Base-by-base conservation (phyloP, 1,284 basidiomycete genomes). In the Neonothopanus nambi region DNA sequence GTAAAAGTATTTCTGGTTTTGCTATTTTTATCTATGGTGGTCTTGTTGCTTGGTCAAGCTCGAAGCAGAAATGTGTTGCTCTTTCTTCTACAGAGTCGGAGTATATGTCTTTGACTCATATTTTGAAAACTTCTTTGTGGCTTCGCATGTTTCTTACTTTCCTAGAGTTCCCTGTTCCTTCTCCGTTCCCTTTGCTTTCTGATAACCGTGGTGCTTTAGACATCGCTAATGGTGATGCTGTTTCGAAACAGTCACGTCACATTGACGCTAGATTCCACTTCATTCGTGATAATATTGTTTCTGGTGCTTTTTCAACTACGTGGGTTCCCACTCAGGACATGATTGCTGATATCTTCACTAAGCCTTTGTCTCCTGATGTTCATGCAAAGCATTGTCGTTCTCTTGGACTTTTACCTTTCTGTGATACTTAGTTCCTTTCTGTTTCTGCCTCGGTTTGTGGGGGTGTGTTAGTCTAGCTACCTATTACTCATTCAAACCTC, bases 1-100 rank as follows among this genome's bases (percentile, higher is more conserved):
- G 51, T 11, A n/a, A 40, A 1, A 58, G 56, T 48, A 47, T 61
- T 18, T 63, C 59, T 11, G 61, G 59, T 9, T 62, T 54, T 38
- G 50, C 45, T 1, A 55, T 60, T 36, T 58, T 21, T 9, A 37
- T 37, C 18, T 36, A 47, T 23, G 45, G 45, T 2, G 18, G 33
- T 11, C 45, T 36, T 20, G 45, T 47, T 5, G 35, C 45, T 13
- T 47, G 45, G 45, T 47, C 33, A 3, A 36, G 18, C 11, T 24
- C 35, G n/a, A 33, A 17, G 6, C 33, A 47, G 24, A 11, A 20
- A 1, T 20, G 15, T 9, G 12, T 17, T 37, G 45, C 45, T 1
- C 5, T 36, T 1, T 47, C 33, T 2, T 47, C 45, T 2, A 47
- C 45, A 12, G 45, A 47, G 5, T 24, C 42, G 4, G 42, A 44